Evolutionary conservation across 2,329 filamentous ascomycete genomes (phyloP).

Genomic region (Claviceps sp.): DNA sequence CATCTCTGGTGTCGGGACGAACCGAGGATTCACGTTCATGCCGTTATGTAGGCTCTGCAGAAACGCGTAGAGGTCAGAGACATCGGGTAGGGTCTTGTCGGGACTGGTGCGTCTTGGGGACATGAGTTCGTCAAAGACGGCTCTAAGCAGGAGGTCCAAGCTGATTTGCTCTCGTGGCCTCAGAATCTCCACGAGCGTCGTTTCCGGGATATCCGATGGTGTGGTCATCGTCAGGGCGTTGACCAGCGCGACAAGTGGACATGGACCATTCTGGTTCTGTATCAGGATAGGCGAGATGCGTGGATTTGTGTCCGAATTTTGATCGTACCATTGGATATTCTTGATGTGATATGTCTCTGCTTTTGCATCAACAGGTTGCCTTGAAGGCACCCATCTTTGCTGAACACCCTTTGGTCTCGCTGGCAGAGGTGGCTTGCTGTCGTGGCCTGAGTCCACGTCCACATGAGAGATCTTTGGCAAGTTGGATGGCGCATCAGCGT

Average conservation of each 20-base stretch:
- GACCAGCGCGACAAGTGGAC: constrained; percentile 80
- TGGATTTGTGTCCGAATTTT: constrained; percentile 42
- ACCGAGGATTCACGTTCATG: constrained; percentile 95
- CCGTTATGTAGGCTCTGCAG: constrained; percentile 81
- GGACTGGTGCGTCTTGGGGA: constrained; percentile 53
- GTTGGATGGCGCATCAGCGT: constrained; percentile 22
- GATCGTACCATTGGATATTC: constrained; percentile 74
- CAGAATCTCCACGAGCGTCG: constrained; percentile 65
- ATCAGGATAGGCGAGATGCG: constrained; percentile 76
- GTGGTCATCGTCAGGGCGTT: constrained; percentile 84
- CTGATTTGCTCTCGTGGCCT: constrained; percentile 76
- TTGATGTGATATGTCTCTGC: constrained; percentile 86
- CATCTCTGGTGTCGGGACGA: constrained; percentile 46
- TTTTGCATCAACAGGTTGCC: constrained; percentile 30
- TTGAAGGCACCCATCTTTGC: constrained; percentile 24
- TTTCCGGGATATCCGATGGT: constrained; percentile 44
- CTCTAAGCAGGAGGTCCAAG: constrained; percentile 70
- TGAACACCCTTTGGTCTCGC: constrained; percentile 18
- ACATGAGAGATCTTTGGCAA: constrained; percentile 5
- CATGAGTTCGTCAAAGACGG: constrained; percentile 87
- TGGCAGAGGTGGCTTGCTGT: constrained; percentile 23
- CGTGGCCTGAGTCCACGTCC: constrained; percentile 6
- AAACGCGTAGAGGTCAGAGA: constrained; percentile 78
- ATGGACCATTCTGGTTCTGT: constrained; percentile 90
- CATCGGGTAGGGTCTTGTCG: constrained; percentile 62